Evolutionary conservation across 352 stramenopile genomes (phyloP), one percentile per base, ranked within the genome.

Genomic region (Peronospora belbahrii): DNA sequence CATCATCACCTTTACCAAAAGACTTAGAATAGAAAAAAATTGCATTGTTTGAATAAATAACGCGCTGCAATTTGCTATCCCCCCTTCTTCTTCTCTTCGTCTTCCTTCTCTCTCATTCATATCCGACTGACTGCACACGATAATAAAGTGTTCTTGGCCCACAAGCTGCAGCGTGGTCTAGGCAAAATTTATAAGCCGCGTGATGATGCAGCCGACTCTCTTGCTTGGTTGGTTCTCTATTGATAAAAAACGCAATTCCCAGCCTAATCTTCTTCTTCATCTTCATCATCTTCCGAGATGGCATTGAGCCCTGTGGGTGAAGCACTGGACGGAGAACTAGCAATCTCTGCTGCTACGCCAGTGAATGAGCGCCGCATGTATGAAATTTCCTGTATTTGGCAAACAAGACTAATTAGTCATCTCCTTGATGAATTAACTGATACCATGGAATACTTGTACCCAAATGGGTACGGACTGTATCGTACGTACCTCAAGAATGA

Each of bases 401-500:
- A 31, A 54, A 46, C 3, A 18, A 27, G 20, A 28, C 30, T n/a
- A 13, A 47, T 43, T 40, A 56, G 28, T 34, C 13, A n/a, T n/a
- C n/a, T n/a, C 18, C 30, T 37, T 23, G 27, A 17, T 2, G 10
- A 6, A 41, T 18, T 1, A 24, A 17, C 6, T 31, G 13, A 22
- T 28, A 28, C 24, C 24, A 28, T 11, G 24, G 6, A 28, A 11
- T 44, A 15, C 17, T 19, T 31, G 18, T 5, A 48, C 18, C n/a
- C 32, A 19, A 8, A 4, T 31, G 34, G 34, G n/a, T 5, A 5
- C 11, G n/a, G 23, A 15, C 6, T n/a, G 18, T 13, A 36, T 5
- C 31, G 5, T 41, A 27, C 59, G 27, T 49, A 87, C 75, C 75
- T 89, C 77, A 45, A 89, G 77, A 39, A 89, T 86, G 30, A 85